Evolutionary conservation across 2,329 filamentous ascomycete species (phyloP).

Genomic region (Aspergillus amoenus): DNA sequence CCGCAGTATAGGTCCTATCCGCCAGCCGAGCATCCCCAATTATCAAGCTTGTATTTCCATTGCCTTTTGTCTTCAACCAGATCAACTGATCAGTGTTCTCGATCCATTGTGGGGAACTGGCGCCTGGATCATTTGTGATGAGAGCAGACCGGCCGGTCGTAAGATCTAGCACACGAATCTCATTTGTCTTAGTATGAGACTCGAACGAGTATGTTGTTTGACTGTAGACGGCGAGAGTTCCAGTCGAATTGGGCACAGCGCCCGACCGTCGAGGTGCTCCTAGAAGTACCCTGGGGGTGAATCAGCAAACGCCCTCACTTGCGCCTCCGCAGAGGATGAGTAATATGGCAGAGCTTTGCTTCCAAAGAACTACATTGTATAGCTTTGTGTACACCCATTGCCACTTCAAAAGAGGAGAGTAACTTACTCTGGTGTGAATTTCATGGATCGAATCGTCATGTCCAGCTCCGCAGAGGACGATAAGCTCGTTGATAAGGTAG

Average conservation of each 20-base stretch:
- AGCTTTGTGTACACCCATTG: neutral
- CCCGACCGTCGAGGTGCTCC: slow-evolving; percentile 48
- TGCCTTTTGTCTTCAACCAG: slow-evolving; percentile 47
- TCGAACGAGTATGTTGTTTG: slow-evolving; percentile 53
- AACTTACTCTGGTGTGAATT: slow-evolving; percentile 44
- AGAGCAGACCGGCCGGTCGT: slow-evolving; percentile 40
- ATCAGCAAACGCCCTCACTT: neutral
- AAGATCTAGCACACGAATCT: slow-evolving; percentile 48
- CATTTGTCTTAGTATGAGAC: slow-evolving; percentile 46
- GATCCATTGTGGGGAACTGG: slow-evolving; percentile 49
- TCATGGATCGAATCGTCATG: slow-evolving; percentile 43
- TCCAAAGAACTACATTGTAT: neutral
- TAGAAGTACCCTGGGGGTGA: slow-evolving; percentile 41
- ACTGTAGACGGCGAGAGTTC: slow-evolving; percentile 49
- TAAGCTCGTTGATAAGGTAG: slow-evolving; percentile 15
- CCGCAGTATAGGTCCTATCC: slow-evolving; percentile 45
- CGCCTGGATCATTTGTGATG: slow-evolving; percentile 45
- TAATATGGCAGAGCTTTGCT: neutral
- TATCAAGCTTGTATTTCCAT: slow-evolving; percentile 49
- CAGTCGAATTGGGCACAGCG: slow-evolving; percentile 45
- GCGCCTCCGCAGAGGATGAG: neutral
- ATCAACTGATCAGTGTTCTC: slow-evolving; percentile 44
- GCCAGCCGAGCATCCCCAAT: slow-evolving; percentile 42
- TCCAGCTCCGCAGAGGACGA: slow-evolving; percentile 18
- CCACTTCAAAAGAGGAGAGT: neutral